These are phyloP conservation scores for Graphilbum ipis-grandicollis DNA, from an alignment of 2,329 filamentous ascomycete genomes.

Conservation along the genomic window DNA sequence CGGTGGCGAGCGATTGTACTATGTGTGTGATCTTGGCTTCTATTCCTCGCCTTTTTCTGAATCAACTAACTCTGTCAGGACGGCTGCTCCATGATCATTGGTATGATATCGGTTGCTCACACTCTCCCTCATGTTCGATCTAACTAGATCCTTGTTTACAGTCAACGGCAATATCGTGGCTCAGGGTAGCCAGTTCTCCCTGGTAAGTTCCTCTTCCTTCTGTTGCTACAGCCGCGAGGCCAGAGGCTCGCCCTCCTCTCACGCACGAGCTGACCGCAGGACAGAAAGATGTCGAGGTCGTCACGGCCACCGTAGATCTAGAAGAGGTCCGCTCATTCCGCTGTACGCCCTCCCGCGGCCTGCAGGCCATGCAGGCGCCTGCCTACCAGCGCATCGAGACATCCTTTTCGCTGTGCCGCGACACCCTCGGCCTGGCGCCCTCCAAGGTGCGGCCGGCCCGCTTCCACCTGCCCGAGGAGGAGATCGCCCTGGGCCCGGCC, in stretches of 20 bases:
- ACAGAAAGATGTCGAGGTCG: conserved; percentile 46
- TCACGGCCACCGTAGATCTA: conserved; percentile 48
- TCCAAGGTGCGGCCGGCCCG: conserved; percentile 22
- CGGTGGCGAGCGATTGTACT: conserved; percentile 40
- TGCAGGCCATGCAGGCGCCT: conserved; percentile 34
- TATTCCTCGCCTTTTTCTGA: not conserved
- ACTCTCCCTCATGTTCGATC: not conserved
- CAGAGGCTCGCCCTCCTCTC: no score
- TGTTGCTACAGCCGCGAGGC: no score
- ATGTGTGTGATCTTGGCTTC: conserved; percentile 10
- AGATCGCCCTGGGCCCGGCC: conserved; percentile 46
- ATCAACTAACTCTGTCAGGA: conserved; percentile 16
- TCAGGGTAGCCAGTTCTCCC: conserved; percentile 44
- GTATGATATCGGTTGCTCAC: not conserved
- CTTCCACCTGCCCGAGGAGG: conserved; percentile 45
- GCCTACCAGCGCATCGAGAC: conserved; percentile 27
- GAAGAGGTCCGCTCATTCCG: conserved; percentile 53
- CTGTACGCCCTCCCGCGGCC: conserved; percentile 33
- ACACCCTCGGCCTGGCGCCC: conserved; percentile 13
- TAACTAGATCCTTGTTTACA: no score
- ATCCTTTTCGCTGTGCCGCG: conserved; percentile 15
- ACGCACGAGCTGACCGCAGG: not conserved
- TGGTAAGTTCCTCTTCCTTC: not conserved
- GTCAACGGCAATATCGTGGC: conserved; percentile 46
- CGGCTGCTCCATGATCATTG: conserved; percentile 43